These are phyloP conservation scores for Phytopythium aichiense DNA, from an alignment of 352 stramenopile species.

Conservation along the genomic window DNA sequence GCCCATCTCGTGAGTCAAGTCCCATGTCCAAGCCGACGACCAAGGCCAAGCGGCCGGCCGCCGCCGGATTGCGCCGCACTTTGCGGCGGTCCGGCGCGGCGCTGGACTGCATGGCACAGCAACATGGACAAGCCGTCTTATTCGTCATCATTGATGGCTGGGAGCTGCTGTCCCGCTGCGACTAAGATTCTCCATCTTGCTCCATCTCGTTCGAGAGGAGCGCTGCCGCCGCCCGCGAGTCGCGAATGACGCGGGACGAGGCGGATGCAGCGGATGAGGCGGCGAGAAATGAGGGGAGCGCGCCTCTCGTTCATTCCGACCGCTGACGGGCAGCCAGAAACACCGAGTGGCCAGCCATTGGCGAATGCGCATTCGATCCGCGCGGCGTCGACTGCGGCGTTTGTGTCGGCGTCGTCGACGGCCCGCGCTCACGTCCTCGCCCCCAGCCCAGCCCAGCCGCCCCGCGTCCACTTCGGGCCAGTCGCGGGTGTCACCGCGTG, in stretches of 20 bases:
- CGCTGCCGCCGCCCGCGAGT: too few species aligned
- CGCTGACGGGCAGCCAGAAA: background rate
- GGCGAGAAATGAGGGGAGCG: background rate
- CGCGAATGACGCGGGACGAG: background rate
- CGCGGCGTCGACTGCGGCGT: background rate
- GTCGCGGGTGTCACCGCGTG: background rate
- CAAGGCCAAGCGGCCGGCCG: too few species aligned
- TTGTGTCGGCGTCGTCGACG: background rate
- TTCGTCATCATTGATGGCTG: too few species aligned
- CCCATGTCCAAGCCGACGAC: too few species aligned
- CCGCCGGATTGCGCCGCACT: too few species aligned
- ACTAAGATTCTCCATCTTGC: too few species aligned
- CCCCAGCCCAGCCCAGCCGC: background rate
- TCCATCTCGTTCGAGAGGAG: too few species aligned
- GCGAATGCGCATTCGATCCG: background rate
- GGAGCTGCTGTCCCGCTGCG: too few species aligned
- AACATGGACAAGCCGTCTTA: too few species aligned
- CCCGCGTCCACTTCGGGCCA: background rate
- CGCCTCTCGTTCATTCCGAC: background rate
- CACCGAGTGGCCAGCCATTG: background rate
- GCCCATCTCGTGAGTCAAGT: too few species aligned
- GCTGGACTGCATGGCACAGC: too few species aligned
- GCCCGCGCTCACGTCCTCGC: background rate
- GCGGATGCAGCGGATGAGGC: background rate
- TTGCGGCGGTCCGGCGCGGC: too few species aligned